phyloP scores from a whole-genome alignment of 495 filamentous ascomycete genomes.

The Viridothelium virens region DNA sequence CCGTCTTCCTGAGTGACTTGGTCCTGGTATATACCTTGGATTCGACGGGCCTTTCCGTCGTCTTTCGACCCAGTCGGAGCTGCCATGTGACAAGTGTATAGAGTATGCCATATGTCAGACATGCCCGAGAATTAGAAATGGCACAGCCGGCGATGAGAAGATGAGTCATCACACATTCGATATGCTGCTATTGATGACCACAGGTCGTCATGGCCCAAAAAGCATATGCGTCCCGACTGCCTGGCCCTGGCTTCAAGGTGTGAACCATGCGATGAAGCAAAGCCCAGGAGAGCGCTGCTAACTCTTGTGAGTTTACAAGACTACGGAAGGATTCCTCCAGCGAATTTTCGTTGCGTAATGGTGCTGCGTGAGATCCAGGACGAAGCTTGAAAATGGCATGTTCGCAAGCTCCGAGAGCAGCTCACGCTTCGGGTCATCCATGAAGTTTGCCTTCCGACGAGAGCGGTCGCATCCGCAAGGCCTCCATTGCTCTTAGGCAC shows the following conservation, averaged over 20 bases:
- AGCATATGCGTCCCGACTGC: too few species aligned
- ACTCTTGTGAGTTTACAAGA: background rate
- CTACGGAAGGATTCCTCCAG: background rate
- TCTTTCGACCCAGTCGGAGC: too few species aligned
- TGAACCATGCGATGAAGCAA: background rate
- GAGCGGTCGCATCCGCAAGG: background rate
- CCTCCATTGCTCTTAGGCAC: background rate
- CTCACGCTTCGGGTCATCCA: background rate
- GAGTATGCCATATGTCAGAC: background rate
- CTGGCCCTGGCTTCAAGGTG: background rate
- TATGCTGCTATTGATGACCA: background rate
- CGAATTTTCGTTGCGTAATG: background rate
- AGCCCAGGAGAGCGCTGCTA: background rate
- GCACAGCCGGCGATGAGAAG: background rate
- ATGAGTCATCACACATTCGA: background rate
- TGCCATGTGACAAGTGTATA: too few species aligned
- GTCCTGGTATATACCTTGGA: too few species aligned
- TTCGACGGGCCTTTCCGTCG: too few species aligned
- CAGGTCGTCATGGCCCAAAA: background rate
- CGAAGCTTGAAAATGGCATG: background rate
- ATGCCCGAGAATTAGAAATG: background rate
- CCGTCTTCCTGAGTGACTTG: too few species aligned
- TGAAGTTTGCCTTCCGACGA: background rate
- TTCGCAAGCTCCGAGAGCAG: background rate
- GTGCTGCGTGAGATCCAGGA: background rate